These are phyloP conservation scores for Phytophthora crassamura DNA, from an alignment of 352 stramenopile genomes.

Conservation along the genomic window DNA sequence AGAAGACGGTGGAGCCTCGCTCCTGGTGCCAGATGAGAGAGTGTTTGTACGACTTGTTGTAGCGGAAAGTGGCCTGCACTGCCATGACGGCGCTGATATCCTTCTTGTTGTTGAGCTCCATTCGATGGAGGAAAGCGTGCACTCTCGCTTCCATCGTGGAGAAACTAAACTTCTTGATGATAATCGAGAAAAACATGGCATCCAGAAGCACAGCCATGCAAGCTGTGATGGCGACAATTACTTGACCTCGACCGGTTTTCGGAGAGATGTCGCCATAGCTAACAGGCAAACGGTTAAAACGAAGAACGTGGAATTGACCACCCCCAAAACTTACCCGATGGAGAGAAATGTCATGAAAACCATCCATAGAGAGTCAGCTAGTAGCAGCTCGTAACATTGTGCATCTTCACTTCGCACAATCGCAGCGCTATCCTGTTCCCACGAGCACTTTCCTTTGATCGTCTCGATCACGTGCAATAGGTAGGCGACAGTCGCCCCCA, in stretches of 20 bases:
- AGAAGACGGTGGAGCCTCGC: conserved; percentile 44
- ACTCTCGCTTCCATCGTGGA: conserved; percentile 70
- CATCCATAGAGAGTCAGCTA: conserved; percentile 53
- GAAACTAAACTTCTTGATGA: conserved; percentile 73
- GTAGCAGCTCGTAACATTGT: conserved; percentile 41
- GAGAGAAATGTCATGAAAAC: conserved; percentile 54
- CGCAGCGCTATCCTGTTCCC: conserved; percentile 1
- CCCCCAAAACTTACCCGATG: conserved; percentile 37
- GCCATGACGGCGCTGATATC: conserved; percentile 70
- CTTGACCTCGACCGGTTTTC: conserved; percentile 31
- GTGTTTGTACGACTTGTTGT: conserved; percentile 67
- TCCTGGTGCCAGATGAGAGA: conserved; percentile 78
- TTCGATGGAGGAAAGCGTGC: conserved; percentile 69
- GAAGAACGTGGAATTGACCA: too few species aligned
- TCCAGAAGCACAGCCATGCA: conserved; percentile 45
- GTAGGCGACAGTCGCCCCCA: conserved; percentile 45
- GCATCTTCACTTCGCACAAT: conserved; percentile 30
- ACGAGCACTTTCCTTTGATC: conserved; percentile 47
- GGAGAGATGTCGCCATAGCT: conserved; percentile 57
- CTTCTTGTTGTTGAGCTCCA: conserved; percentile 69
- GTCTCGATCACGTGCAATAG: conserved; percentile 58
- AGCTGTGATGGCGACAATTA: conserved; percentile 38
- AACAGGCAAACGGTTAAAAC: neutral
- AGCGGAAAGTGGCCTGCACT: conserved; percentile 71
- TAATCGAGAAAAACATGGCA: conserved; percentile 59